Evolutionary conservation across 2,329 filamentous ascomycete species (phyloP), one percentile per base, ranked within the genome.

Genomic region (Sporothrix variecibatus): DNA sequence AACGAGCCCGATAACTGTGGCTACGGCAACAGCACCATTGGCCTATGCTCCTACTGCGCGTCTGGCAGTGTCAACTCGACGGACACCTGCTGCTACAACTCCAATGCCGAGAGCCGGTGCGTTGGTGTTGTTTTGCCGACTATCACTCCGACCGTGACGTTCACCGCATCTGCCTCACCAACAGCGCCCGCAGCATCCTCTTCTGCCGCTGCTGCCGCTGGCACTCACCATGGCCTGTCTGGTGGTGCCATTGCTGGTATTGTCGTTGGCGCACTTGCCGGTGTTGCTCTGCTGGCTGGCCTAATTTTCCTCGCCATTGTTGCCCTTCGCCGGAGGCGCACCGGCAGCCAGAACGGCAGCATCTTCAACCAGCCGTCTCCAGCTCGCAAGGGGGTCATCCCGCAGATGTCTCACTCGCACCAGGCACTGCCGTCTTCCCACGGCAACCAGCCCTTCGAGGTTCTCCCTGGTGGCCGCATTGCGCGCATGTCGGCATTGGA

Each of bases 401-500:
- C 82, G 8, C 85, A 86, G 76, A 75, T 75, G 73, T 34, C 60
- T 0, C 69, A 68, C 43, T 76, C 82, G 11, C 86, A 87, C 76
- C 78, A 79, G 46, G 49, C 60, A 1, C 58, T 38, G 3, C 62
- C 69, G 11, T 75, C 75, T 0, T 74, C 75, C 0, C 73, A 75
- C 4, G 72, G 69, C 26, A 65, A 56, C 51, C 73, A 73, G 40
- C 75, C 72, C 0, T 93, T 93, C 77, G 92, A 94, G 78, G 88
- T 94, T 20, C 87, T 97, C 12, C 93, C 94, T 6, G 95, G 94
- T 60, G 94, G 94, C 40, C 92, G 96, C 76, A 96, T 99, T 75
- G 94, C 96, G 53, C 91, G 96, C 73, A 98, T 99, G 96, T 95
- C 95, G 53, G 96, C 96, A 46, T 83, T 99, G 71, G 95, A 98